Percentiles rank a stretch among this genome's conserved stretches.
Conservation (phyloP, 495 filamentous ascomycete species). For the Penicillium malachiteum region DNA sequence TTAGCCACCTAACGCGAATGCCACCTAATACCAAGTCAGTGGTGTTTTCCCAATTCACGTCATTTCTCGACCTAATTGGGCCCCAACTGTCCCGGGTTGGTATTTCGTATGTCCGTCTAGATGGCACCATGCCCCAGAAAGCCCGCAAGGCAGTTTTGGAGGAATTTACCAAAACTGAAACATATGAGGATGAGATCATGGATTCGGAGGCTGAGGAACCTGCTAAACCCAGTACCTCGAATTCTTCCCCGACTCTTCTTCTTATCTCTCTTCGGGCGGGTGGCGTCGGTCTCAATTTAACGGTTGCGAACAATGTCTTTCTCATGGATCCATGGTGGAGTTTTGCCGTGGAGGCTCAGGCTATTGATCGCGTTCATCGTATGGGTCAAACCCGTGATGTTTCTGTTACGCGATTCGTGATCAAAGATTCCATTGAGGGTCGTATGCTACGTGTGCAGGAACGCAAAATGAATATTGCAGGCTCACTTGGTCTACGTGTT, state of each 20-base stretch:
- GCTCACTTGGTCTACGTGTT: constrained; percentile 78
- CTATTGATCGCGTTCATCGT: constrained; percentile 97
- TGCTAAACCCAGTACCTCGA: constrained; percentile 30
- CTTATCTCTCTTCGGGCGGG: constrained; percentile 86
- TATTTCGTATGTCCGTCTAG: constrained; percentile 81
- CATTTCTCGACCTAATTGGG: constrained; percentile 88
- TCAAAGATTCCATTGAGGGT: constrained; percentile 87
- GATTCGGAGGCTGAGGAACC: constrained; percentile 28
- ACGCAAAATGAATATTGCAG: constrained; percentile 83
- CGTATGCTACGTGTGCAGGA: constrained; percentile 94
- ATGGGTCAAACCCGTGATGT: constrained; percentile 94
- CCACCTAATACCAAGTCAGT: constrained; percentile 80
- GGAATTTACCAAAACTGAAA: constrained; percentile 59
- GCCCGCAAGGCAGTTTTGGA: constrained; percentile 70
- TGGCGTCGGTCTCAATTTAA: constrained; percentile 92
- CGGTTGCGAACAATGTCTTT: constrained; percentile 80
- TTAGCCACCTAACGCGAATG: constrained; percentile 68
- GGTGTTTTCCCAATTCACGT: constrained; percentile 95
- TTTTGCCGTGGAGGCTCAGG: constrained; percentile 93
- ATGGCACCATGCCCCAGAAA: constrained; percentile 88
- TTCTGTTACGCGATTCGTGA: constrained; percentile 79
- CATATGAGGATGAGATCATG: constrained; percentile 37
- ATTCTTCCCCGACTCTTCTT: constrained; percentile 52
- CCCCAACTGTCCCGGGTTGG: constrained; percentile 67
- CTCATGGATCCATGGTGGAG: constrained; percentile 99